phyloP scores from a whole-genome alignment of 176 grass and related monocot genomes.

The Cenchrus purpureus region DNA sequence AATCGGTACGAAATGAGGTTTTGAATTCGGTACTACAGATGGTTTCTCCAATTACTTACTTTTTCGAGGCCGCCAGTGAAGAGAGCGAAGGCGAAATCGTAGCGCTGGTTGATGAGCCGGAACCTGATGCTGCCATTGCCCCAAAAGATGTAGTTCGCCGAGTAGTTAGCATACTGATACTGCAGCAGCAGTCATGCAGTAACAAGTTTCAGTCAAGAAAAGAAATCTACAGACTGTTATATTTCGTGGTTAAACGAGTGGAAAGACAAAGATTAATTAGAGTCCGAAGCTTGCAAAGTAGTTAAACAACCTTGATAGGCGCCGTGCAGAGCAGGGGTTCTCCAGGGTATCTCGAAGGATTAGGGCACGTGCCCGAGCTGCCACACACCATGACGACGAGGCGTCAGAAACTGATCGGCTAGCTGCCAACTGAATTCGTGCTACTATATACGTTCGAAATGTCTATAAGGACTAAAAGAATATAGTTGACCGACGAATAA shows the following conservation, averaged over 20 bases:
- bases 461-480: too few species aligned
- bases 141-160: conserved; percentile 54
- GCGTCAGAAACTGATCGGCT: too few species aligned
- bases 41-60: conserved; percentile 30
- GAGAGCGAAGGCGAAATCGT: conserved; percentile 76
- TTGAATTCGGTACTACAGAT: too few species aligned
- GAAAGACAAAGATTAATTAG: too few species aligned
- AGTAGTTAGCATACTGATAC: conserved; percentile 85
- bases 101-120: conserved; percentile 85
- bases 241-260: too few species aligned
- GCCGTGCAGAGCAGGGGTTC: conserved; percentile 78
- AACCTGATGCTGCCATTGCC: conserved; percentile 68
- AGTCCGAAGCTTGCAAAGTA: too few species aligned
- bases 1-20: too few species aligned
- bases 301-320: conserved; percentile 65
- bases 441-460: too few species aligned
- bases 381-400: background rate
- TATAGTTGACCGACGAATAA: too few species aligned
- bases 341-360: background rate
- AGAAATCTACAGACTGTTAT: background rate
- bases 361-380: background rate
- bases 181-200: background rate
- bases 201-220: too few species aligned
- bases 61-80: conserved; percentile 72
- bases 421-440: too few species aligned